phyloP scores from a whole-genome alignment of 352 stramenopile genomes.

The Phytophthora uliginosa region DNA sequence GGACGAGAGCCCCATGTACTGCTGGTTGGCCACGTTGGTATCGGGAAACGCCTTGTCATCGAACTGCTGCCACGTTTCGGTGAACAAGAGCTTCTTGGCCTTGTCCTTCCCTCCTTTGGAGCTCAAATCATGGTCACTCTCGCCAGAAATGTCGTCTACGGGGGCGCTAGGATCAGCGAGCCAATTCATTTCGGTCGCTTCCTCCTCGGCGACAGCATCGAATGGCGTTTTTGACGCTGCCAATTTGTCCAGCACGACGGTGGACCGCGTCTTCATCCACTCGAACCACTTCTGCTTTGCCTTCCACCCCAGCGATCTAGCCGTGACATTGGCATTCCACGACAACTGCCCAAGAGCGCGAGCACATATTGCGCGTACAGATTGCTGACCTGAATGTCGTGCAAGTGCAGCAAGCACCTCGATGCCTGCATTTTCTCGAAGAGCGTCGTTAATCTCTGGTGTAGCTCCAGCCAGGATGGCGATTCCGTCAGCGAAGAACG shows the following conservation, averaged over 20 bases:
- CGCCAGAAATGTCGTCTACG: slow-evolving; percentile 38
- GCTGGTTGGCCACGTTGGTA: slow-evolving; percentile 65
- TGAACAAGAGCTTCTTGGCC: slow-evolving; percentile 64
- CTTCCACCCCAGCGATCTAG: slow-evolving; percentile 66
- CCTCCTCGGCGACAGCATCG: slow-evolving; percentile 58
- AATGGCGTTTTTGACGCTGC: slow-evolving; percentile 42
- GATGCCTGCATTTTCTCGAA: slow-evolving; percentile 72
- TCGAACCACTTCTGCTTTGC: slow-evolving; percentile 74
- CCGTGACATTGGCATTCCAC: slow-evolving; percentile 78
- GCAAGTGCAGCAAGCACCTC: slow-evolving; percentile 66
- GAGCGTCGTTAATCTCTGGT: slow-evolving; percentile 50
- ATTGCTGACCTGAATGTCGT: slow-evolving; percentile 44
- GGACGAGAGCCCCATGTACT: slow-evolving; percentile 70
- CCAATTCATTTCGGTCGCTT: slow-evolving; percentile 60
- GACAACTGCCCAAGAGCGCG: slow-evolving; percentile 63
- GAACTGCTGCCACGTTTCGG: slow-evolving; percentile 63
- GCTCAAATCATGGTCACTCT: slow-evolving; percentile 45
- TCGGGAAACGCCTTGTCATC: slow-evolving; percentile 52
- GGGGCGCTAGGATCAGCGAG: slow-evolving; percentile 55
- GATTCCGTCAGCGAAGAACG: slow-evolving; percentile 76
- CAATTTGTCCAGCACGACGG: slow-evolving; percentile 45
- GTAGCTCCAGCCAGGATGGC: slow-evolving; percentile 63
- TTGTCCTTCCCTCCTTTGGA: slow-evolving; percentile 34
- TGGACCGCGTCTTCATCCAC: slow-evolving; percentile 57
- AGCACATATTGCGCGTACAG: slow-evolving; percentile 57